Evolutionary conservation across 2,329 filamentous ascomycete species (phyloP).

Genomic region (Trichoderma citrinoviride): DNA sequence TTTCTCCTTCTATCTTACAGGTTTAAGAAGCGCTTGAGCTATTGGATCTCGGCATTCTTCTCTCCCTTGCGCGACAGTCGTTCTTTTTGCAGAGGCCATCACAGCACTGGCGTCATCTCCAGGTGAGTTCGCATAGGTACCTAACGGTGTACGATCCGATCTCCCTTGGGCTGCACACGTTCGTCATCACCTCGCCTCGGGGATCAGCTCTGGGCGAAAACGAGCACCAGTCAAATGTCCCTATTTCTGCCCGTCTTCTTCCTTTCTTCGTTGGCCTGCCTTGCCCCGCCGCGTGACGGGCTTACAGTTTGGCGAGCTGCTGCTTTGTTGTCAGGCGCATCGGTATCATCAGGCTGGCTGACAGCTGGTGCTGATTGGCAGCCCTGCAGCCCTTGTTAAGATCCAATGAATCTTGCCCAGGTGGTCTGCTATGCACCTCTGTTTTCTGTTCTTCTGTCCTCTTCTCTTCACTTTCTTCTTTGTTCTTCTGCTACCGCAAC

Average conservation of each 20-base stretch:
- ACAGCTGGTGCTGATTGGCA: not conserved
- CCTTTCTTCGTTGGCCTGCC: too few relatives aligned
- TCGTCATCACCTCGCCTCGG: not conserved
- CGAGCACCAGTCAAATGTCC: not conserved
- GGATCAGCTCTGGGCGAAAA: not conserved
- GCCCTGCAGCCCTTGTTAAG: conserved; percentile 1
- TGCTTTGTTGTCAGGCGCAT: conserved; percentile 3
- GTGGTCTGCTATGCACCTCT: not conserved
- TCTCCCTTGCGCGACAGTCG: not conserved
- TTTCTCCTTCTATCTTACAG: not conserved
- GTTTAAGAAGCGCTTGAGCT: not conserved
- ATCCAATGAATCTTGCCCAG: not conserved
- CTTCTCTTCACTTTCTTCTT: not conserved
- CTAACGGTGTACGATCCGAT: not conserved
- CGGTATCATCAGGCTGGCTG: conserved; percentile 16
- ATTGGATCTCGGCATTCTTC: not conserved
- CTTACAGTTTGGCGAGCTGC: not conserved
- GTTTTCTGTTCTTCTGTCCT: not conserved
- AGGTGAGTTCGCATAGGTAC: not conserved
- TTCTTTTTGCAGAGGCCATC: not conserved
- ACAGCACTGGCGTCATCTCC: conserved; percentile 2
- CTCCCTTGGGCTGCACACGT: not conserved
- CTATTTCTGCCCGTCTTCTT: not conserved
- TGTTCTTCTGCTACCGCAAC: not conserved
- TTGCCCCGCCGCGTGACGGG: not conserved